phyloP scores from a whole-genome alignment of 2,329 filamentous ascomycete species.

The Trichoderma atroviride region DNA sequence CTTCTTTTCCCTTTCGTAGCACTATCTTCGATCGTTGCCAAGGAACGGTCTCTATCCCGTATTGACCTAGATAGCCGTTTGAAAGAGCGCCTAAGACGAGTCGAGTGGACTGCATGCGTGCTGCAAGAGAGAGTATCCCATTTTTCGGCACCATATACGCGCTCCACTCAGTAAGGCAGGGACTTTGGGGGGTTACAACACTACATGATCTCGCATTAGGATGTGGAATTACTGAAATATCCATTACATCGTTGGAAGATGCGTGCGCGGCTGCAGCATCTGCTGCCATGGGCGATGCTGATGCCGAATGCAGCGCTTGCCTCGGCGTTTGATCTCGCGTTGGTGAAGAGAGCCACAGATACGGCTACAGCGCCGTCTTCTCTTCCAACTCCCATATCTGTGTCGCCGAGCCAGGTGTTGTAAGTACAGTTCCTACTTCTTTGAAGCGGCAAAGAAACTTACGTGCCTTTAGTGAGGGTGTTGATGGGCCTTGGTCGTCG shows the following conservation, averaged over 20 bases:
- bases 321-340: conserved; percentile 4
- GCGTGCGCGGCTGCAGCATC: conserved; percentile 9
- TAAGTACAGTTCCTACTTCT: neutral
- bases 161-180: conserved; percentile 2
- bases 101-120: neutral
- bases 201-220: neutral
- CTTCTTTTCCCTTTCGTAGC: neutral
- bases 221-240: conserved; percentile 9
- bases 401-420: conserved; percentile 27
- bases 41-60: neutral
- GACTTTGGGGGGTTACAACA: neutral
- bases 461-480: conserved; percentile 18
- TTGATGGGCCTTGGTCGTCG: conserved; percentile 27
- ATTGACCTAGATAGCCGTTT: neutral
- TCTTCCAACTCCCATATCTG: conserved; percentile 19
- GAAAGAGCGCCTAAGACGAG: neutral
- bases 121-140: neutral
- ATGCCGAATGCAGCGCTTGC: conserved; percentile 1
- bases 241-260: conserved; percentile 12
- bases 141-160: neutral
- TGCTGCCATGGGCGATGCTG: conserved; percentile 14
- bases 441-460: neutral
- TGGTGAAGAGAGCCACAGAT: conserved; percentile 1
- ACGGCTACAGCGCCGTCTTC: neutral
- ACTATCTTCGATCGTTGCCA: neutral